These are phyloP conservation scores for Fusarium nodosum DNA, from an alignment of 2,329 filamentous ascomycete genomes.

Conservation along the genomic window DNA sequence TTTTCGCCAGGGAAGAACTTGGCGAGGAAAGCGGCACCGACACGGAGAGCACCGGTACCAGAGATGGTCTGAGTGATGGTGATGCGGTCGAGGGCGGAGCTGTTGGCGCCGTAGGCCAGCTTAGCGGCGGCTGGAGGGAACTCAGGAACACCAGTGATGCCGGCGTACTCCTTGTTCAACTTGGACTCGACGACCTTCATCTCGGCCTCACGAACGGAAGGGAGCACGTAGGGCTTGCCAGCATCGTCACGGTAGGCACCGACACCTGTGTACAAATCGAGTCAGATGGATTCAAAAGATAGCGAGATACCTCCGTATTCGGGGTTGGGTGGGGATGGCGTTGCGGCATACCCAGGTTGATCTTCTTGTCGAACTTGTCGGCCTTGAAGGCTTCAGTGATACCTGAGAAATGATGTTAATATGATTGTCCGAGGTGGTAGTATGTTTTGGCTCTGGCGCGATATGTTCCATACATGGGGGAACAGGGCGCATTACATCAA, in stretches of 20 bases:
- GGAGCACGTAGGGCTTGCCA: constrained; percentile 97
- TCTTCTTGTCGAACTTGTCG: constrained; percentile 93
- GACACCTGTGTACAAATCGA: constrained; percentile 71
- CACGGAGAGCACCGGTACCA: constrained; percentile 93
- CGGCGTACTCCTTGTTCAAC: constrained; percentile 97
- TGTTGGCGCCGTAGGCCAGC: constrained; percentile 90
- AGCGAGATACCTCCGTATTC: constrained; percentile 31
- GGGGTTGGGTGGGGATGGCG: constrained; percentile 17
- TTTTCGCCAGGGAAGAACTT: constrained; percentile 92
- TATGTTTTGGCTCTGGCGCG: constrained; percentile 29
- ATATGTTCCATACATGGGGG: constrained; percentile 15
- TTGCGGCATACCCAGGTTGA: constrained; percentile 83
- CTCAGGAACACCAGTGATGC: constrained; percentile 94
- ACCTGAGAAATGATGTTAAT: constrained; percentile 62
- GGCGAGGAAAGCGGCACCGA: constrained; percentile 92
- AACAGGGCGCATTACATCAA: constrained; percentile 41
- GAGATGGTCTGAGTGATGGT: constrained; percentile 98
- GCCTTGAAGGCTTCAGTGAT: constrained; percentile 99
- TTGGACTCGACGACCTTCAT: constrained; percentile 82
- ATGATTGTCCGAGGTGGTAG: constrained; percentile 20
- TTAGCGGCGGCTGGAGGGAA: constrained; percentile 94
- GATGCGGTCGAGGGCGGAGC: constrained; percentile 80
- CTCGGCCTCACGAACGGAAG: constrained; percentile 91
- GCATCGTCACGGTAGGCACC: constrained; percentile 98
- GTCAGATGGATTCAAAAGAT: constrained; percentile 41